A percentile compares a stretch with the other conserved stretches of the same genome.
phyloP scores from a whole-genome alignment of 345 rosid species.

The Passiflora organensis region DNA sequence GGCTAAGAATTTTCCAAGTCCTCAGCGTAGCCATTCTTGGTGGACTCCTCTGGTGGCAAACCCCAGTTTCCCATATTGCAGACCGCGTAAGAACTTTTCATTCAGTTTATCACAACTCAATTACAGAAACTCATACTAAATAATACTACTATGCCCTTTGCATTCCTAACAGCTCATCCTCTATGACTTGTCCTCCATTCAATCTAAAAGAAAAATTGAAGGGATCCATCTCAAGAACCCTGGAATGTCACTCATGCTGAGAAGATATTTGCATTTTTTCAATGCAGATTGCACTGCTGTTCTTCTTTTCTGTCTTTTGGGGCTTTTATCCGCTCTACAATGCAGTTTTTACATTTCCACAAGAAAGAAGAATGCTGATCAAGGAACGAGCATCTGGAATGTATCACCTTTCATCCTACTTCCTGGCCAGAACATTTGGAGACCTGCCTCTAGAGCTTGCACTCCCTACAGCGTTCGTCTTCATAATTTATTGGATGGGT shows the following conservation, averaged over 20 bases:
- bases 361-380: constrained; percentile 69
- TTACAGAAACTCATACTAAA: too few relatives aligned
- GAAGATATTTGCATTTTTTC: too few relatives aligned
- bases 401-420: constrained; percentile 77
- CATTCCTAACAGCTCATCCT: too few relatives aligned
- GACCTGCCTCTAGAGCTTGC: constrained; percentile 79
- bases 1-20: constrained; percentile 33
- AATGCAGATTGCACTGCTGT: constrained; percentile 65
- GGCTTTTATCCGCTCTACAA: constrained; percentile 62
- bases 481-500: constrained; percentile 66
- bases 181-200: too few relatives aligned
- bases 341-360: constrained; percentile 78
- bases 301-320: constrained; percentile 64
- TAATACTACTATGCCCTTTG: too few relatives aligned
- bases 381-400: constrained; percentile 82
- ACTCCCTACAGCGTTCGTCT: constrained; percentile 52
- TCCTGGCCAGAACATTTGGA: constrained; percentile 49
- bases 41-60: constrained; percentile 52
- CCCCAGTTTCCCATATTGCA: constrained; percentile 34
- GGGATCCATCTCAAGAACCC: too few relatives aligned
- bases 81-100: constrained; percentile 47
- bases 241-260: too few relatives aligned
- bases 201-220: too few relatives aligned
- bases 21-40: constrained; percentile 25
- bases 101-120: too few relatives aligned